A percentile compares a stretch with the other conserved stretches of the same genome.
Evolutionary conservation across 129 eudicot genomes (phyloP).

Genomic region (Flaveria robusta): DNA sequence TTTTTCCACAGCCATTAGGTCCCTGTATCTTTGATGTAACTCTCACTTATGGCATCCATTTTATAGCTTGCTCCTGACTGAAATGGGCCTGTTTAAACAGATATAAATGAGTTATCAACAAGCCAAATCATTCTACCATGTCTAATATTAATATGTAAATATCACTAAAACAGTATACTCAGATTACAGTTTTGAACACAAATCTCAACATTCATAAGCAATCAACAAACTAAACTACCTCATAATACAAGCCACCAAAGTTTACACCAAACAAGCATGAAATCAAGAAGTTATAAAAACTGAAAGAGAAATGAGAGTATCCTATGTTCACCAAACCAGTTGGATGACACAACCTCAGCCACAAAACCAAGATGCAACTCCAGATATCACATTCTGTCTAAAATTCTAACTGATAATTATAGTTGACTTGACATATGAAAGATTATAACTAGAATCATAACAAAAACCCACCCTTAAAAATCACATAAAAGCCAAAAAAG

Average conservation of each 20-base stretch:
- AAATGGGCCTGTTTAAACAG: conserved; percentile 44
- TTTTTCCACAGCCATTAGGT: conserved; percentile 33
- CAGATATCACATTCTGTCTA: background rate
- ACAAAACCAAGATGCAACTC: background rate
- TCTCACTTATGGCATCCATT: conserved; percentile 45
- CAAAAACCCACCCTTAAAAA: conserved; percentile 1
- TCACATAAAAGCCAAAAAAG: background rate
- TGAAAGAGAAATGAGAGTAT: background rate
- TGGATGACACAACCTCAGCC: conserved; percentile 13
- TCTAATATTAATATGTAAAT: background rate
- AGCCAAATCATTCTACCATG: conserved; percentile 4
- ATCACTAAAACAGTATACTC: background rate
- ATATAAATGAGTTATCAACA: conserved; percentile 13
- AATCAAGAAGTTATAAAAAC: conserved; percentile 14
- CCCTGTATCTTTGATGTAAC: conserved; percentile 36
- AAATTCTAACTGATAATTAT: background rate
- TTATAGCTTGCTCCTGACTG: conserved; percentile 43
- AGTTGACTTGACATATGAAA: conserved; percentile 1
- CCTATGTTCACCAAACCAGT: conserved; percentile 3
- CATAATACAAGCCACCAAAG: background rate
- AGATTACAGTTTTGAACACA: conserved; percentile 6
- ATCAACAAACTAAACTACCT: background rate
- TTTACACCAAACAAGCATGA: background rate
- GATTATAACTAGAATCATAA: background rate
- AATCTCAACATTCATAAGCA: background rate